These are phyloP conservation scores for Saturnispora zaruensis DNA, from an alignment of 805 yeast genomes.

Conservation along the genomic window DNA sequence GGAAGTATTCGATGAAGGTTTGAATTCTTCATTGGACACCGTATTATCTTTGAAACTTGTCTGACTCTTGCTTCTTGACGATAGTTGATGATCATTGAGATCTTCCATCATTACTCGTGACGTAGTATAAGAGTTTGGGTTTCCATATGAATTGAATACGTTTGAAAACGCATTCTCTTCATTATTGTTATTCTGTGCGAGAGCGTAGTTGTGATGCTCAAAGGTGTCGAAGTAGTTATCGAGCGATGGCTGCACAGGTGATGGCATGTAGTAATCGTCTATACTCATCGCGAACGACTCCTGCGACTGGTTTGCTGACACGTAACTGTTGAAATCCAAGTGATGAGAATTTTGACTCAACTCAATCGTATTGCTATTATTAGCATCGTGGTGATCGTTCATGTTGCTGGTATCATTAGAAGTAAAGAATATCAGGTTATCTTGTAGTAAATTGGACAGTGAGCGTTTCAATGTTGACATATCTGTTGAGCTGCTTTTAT, in stretches of 20 bases:
- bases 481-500: background rate
- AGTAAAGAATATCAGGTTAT: background rate
- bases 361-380: background rate
- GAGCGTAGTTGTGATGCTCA: background rate
- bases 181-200: background rate
- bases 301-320: conserved; percentile 6
- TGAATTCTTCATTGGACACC: background rate
- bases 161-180: conserved; percentile 1
- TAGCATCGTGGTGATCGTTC: conserved; percentile 2
- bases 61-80: conserved; percentile 3
- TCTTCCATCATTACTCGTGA: conserved; percentile 3
- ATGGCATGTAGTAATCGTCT: conserved; percentile 1
- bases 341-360: background rate
- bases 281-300: conserved; percentile 5
- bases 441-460: background rate
- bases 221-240: background rate
- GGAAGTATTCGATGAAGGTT: background rate
- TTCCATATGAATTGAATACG: conserved; percentile 8
- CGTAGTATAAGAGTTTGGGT: conserved; percentile 2
- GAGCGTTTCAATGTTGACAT: conserved; percentile 6
- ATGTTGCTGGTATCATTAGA: conserved; percentile 2
- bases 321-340: conserved; percentile 1
- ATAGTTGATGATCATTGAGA: background rate
- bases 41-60: background rate
- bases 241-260: background rate